Evolutionary conservation across 208 protist genomes (phyloP), one percentile per base, ranked within the genome.

Genomic region (Trypanosoma congolense): DNA sequence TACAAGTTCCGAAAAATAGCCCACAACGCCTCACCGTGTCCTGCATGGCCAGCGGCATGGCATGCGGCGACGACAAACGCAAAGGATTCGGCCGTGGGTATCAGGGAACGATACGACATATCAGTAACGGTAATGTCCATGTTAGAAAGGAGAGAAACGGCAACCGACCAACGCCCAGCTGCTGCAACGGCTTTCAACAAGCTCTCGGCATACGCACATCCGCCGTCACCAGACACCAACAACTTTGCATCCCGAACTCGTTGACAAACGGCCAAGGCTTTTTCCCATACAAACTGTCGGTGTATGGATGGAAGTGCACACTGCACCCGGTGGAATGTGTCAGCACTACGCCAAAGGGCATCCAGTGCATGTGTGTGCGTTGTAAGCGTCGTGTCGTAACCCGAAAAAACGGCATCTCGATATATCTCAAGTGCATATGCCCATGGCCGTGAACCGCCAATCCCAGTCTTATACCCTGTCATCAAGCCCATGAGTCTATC

Each of bases 261-360:
- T n/a, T 66, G 49, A 43, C 56, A 59, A 22, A 86, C 60, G 12
- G 35, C 53, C 44, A 77, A 49, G 2, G 78, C 46, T 0, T 57
- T 47, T 24, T 46, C 14, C 66, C 76, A 83, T 45, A 75, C 65
- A 18, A 48, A 42, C 9, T 60, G 62, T 19, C 58, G 60, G 46
- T 79, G 65, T 4, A 36, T 38, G 4, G 56, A 12, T 21, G 69
- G 52, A 2, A 73, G 21, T 2, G 22, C 4, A 35, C 44, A 52
- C 24, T 82, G 75, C 29, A 64, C 52, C 40, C 68, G 67, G 44
- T 81, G 79, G 47, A 88, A 93, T 2, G 10, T 60, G 31, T 89
- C 82, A 0, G 53, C 76, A 36, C 81, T 69, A 29, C 86, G 80
- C 83, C 86, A 93, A n/a, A 93, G 56, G 0, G 86, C 86, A 38